Base-by-base conservation (phyloP, 2,329 filamentous ascomycete species). In the Periconia sp. region DNA sequence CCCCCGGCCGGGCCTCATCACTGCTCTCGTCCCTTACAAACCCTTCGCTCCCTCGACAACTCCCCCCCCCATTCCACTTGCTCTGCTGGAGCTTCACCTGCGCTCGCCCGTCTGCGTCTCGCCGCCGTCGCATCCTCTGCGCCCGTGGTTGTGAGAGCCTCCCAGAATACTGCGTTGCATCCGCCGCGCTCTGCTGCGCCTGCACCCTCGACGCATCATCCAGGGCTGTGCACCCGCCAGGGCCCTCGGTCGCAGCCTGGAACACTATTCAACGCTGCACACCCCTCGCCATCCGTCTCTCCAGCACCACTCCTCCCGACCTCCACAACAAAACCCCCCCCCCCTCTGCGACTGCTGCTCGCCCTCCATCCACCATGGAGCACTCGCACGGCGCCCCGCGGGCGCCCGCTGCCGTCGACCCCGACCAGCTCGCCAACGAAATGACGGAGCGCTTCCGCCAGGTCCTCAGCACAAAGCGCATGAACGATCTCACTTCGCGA, bases 401-500 rank as follows among this genome's bases (percentile, higher is more conserved):
- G 49, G 59, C 59, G 35, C 54, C 52, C 19, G 41, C 52, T 40
- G 37, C 48, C 46, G 50, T 56, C 50, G 63, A 68, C 55, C 46
- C 56, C 36, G 65, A 66, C 56, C 43, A 52, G 44, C 56, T 69
- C 84, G 89, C 91, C 18, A 80, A 83, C 60, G 88, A 91, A 46
- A 76, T 97, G 60, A 86, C 88, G 37, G 76, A 87, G 60, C 87
- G 90, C 64, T 96, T 96, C 70, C 89, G 95, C 68, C 87, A 91
- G 53, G 77, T 95, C 48, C 79, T 97, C 64, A 87, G 89, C 68
- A 90, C 88, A 44, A 92, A 89, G 76, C 84, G 91, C 69, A 84
- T 96, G 78, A 92, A 89, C 68, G 88, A 92, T 52, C 79, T 96
- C 57, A 70, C 65, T 36, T 84, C 87, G 59, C 82, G 84, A 55